A percentile compares a stretch with the other conserved stretches of the same genome.
These are phyloP conservation scores for Tylopilus plumbeoviolaceoides DNA, from an alignment of 768 basidiomycete species.

Conservation along the genomic window DNA sequence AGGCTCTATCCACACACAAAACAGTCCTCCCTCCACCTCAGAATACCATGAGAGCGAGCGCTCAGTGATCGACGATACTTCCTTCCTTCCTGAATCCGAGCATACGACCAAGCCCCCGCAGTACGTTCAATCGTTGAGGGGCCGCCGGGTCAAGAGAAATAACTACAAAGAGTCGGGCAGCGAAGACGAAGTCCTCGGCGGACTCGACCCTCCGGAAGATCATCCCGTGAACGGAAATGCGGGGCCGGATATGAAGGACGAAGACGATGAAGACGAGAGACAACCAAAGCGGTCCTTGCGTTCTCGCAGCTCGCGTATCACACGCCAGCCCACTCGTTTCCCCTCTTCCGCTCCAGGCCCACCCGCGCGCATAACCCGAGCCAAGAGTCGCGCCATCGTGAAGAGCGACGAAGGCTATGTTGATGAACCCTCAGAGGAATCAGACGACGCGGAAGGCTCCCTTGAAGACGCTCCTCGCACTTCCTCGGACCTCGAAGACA, in stretches of 20 bases:
- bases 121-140: constrained; percentile 32
- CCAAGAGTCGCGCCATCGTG: constrained; percentile 20
- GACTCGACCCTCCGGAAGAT: constrained; percentile 5
- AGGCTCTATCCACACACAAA: constrained; percentile 21
- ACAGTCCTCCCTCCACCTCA: constrained; percentile 27
- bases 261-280: constrained; percentile 31
- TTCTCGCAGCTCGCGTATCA: constrained; percentile 18
- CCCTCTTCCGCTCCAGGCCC: not conserved
- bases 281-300: constrained; percentile 18
- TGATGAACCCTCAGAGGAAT: constrained; percentile 44
- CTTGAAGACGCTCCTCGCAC: constrained; percentile 50
- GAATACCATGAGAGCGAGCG: constrained; percentile 33
- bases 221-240: constrained; percentile 19
- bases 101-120: not conserved
- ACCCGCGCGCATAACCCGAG: constrained; percentile 21
- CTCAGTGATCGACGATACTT: constrained; percentile 29
- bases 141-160: constrained; percentile 38
- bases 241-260: constrained; percentile 24
- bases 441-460: constrained; percentile 56
- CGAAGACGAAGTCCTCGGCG: constrained; percentile 37
- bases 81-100: not conserved
- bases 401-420: constrained; percentile 53
- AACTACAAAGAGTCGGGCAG: constrained; percentile 44
- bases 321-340: constrained; percentile 21
- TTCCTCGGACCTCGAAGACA: constrained; percentile 35